These are phyloP conservation scores for Monosporozyma unispora DNA, from an alignment of 805 yeast species.

Conservation along the genomic window DNA sequence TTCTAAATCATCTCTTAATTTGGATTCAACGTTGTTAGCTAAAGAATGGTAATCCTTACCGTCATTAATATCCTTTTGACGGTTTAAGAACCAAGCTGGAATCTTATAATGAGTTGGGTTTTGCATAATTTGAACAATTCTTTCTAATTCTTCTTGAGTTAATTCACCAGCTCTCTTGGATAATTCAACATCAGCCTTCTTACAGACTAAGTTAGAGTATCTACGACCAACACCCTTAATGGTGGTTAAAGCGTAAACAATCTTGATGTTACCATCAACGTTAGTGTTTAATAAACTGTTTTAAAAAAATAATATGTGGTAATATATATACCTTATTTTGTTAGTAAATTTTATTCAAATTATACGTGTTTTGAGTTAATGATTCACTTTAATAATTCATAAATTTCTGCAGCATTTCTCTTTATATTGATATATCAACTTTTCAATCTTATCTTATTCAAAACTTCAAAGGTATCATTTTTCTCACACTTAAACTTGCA, in stretches of 20 bases:
- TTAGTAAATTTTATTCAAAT: neutral
- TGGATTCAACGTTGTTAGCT: slow-evolving; percentile 98
- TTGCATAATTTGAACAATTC: slow-evolving; percentile 99
- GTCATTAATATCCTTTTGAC: slow-evolving; percentile 96
- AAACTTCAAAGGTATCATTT: no score
- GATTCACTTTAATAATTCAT: neutral
- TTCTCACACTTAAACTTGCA: no score
- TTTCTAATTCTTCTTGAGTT: slow-evolving; percentile 99
- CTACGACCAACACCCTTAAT: slow-evolving; percentile 99
- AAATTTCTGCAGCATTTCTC: no score
- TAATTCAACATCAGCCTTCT: slow-evolving; percentile 99
- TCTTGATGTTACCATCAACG: slow-evolving; percentile 99
- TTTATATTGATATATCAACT: no score
- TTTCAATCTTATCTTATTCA: no score
- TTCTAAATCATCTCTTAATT: slow-evolving; percentile 99
- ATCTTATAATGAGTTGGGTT: slow-evolving; percentile 99
- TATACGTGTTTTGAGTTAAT: neutral
- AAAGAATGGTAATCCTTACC: slow-evolving; percentile 99
- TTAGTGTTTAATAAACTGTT: slow-evolving; percentile 97
- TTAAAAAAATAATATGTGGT: slow-evolving; percentile 5
- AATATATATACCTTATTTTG: neutral
- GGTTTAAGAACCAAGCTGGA: slow-evolving; percentile 99
- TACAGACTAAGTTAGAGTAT: slow-evolving; percentile 99
- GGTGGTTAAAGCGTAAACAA: slow-evolving; percentile 99
- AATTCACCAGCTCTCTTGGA: slow-evolving; percentile 99